Base-by-base conservation (phyloP, 2,329 filamentous ascomycete species). In the Dryadomyces quercivorus region DNA sequence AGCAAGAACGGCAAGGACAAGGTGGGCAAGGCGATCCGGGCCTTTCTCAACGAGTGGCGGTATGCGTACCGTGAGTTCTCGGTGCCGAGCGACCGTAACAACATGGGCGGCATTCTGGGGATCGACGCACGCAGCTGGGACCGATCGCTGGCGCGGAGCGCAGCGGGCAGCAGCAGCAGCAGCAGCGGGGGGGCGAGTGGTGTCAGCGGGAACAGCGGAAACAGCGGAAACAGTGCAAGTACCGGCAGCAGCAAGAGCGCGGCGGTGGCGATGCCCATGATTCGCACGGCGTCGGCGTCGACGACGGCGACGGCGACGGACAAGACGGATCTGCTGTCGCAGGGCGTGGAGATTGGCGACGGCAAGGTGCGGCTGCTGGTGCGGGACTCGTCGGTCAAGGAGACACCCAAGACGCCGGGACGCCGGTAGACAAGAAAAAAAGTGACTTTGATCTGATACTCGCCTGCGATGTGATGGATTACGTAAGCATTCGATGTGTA, bases 1-100 rank as follows among this genome's bases (percentile, higher is more conserved):
- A 95, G 88, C 67, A 97, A 97, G 75, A 96, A 96, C 65, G 92
- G 93, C 63, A 97, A 97, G 69, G 93, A 98, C 70, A 98, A 98
- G 71, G 88, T 98, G 40, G 92, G 92, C 65, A 95, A 95, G 71
- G 90, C 91, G 1, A 84, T 97, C 58, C 85, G 93, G 54, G 82
- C 80, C 61, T 97, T 94, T 72, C 74, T 98, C 54, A 94, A 92
- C 65, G 92, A 97, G 67, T 95, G 91, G 90, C 82, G 88, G 59
- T 98, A 96, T 66, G 86, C 88, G 0, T 98, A 92, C 70, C 85
- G 92, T 54, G 93, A 98, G 70, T 98, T 98, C 69, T 93, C 87
- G 42, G 91, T 96, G 10, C 90, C 91, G 2, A 92, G 92, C n/a
- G 93, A 97, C 68, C 81, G 89, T 54, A 85, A 84, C 66, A 84